A percentile compares a stretch with the other conserved stretches of the same genome.
phyloP scores from a whole-genome alignment of 1,284 basidiomycete species.

The Caloboletus firmus region DNA sequence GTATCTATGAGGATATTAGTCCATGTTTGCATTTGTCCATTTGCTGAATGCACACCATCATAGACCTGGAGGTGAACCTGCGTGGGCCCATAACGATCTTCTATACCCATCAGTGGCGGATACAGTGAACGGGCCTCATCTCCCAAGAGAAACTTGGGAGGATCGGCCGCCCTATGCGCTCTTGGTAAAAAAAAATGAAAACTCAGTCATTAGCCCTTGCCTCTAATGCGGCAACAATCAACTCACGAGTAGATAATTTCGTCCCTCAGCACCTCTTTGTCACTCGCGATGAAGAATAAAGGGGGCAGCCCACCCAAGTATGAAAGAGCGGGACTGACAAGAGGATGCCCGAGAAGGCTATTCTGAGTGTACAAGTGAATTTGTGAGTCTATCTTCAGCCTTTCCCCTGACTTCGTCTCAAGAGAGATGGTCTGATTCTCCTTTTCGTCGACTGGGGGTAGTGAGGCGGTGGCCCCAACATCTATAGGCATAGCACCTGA shows the following conservation, averaged over 20 bases:
- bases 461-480: slow-evolving; percentile 47
- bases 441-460: slow-evolving; percentile 39
- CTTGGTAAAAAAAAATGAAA: slow-evolving; percentile 40
- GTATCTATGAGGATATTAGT: slow-evolving; percentile 47
- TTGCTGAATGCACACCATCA: slow-evolving; percentile 50
- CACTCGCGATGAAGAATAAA: slow-evolving; percentile 81
- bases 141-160: slow-evolving; percentile 68
- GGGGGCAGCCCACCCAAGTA: slow-evolving; percentile 93
- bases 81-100: slow-evolving; percentile 65
- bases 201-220: background rate
- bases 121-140: slow-evolving; percentile 63
- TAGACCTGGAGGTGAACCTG: slow-evolving; percentile 91
- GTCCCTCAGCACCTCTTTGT: slow-evolving; percentile 91
- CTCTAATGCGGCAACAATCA: background rate
- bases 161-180: slow-evolving; percentile 90
- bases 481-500: slow-evolving; percentile 37
- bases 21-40: background rate
- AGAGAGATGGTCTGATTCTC: slow-evolving; percentile 48
- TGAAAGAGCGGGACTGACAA: slow-evolving; percentile 80
- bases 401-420: slow-evolving; percentile 48
- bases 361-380: slow-evolving; percentile 92
- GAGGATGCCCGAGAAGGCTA: slow-evolving; percentile 78
- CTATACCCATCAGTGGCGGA: slow-evolving; percentile 66
- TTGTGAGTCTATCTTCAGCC: slow-evolving; percentile 62
- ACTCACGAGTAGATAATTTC: slow-evolving; percentile 87